These are phyloP conservation scores for Panicum miliaceum DNA, from an alignment of 176 grass and related monocot genomes.

Conservation along the genomic window DNA sequence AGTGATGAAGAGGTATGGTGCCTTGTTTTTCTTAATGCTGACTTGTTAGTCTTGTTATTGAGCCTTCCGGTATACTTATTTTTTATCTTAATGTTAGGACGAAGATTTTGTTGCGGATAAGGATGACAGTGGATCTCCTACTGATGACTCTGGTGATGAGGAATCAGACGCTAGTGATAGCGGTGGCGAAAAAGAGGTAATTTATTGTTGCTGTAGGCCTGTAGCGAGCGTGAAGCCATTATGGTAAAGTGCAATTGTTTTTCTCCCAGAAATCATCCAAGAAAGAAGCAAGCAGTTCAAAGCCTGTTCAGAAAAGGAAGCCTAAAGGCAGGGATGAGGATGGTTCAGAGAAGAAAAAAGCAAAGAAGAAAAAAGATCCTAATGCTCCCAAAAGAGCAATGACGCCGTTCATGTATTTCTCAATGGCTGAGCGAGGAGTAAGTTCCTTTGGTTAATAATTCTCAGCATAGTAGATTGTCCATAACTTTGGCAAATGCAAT, in stretches of 20 bases:
- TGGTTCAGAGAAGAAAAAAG: constrained; percentile 77
- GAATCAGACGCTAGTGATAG: constrained; percentile 91
- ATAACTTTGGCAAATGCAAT: background rate
- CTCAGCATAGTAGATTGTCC: background rate
- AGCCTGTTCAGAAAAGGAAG: constrained; percentile 77
- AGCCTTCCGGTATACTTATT: background rate
- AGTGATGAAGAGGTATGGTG: constrained; percentile 95
- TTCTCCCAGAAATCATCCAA: constrained; percentile 67
- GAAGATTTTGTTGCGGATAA: constrained; percentile 98
- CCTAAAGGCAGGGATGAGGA: constrained; percentile 74
- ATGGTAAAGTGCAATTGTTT: constrained; percentile 29
- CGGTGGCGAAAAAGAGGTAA: constrained; percentile 77
- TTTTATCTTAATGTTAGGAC: constrained; percentile 58
- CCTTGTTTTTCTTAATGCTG: constrained; percentile 31
- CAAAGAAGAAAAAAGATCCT: constrained; percentile 97
- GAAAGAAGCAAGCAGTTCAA: constrained; percentile 77
- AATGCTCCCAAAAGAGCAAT: constrained; percentile 97
- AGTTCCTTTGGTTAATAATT: constrained; percentile 34
- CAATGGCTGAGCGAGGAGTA: constrained; percentile 89
- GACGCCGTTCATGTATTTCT: constrained; percentile 95
- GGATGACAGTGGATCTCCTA: constrained; percentile 96
- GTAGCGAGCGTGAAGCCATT: background rate
- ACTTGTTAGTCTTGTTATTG: constrained; percentile 26
- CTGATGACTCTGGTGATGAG: constrained; percentile 91
- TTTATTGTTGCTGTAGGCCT: constrained; percentile 16